Evolutionary conservation across 2,329 filamentous ascomycete species (phyloP), one percentile per base, ranked within the genome.

Genomic region (Aureobasidium sp.): DNA sequence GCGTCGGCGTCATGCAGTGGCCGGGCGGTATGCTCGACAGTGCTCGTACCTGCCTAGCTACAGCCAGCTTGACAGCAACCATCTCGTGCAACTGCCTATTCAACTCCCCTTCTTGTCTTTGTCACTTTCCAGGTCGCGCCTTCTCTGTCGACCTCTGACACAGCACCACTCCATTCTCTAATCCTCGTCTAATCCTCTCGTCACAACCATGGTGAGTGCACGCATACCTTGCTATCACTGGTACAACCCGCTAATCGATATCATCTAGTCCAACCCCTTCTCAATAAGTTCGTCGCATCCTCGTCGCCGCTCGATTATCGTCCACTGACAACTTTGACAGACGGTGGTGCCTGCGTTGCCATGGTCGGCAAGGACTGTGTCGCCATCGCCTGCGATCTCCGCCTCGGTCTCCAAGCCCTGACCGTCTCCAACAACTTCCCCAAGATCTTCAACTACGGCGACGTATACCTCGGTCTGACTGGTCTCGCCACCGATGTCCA

Each of bases 341-440:
- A 87, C 77, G 93, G 93, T 80, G 93, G 93, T 76, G 93, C 93
- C 80, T 93, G 89, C 79, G 91, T 97, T 69, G 93, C 93, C 78
- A 97, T 97, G 94, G 92, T 96, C 68, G 94, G 94, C 82, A 97
- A 99, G 80, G 92, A 97, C 86, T 99, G 94, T 78, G 94, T 99
- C 65, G 94, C 94, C 78, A 97, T 99, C 75, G 94, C 94, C 76
- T 99, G 94, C 82, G 94, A 99, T 79, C 90, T 99, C 68, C 93
- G 94, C 67, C 90, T 99, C 68, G 94, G 94, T 72, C 87, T 97
- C 74, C 94, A 99, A 81, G 85, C 94, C 73, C 84, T 99, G 74
- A 99, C 94, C 66, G 90, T 99, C 64, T 97, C 91, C 76, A 99
- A 99, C 87, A 94, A 97, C 87, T 97, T 97, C 83, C 94, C 94